Conservation (phyloP, 768 basidiomycete species). For the Russula sp. region DNA sequence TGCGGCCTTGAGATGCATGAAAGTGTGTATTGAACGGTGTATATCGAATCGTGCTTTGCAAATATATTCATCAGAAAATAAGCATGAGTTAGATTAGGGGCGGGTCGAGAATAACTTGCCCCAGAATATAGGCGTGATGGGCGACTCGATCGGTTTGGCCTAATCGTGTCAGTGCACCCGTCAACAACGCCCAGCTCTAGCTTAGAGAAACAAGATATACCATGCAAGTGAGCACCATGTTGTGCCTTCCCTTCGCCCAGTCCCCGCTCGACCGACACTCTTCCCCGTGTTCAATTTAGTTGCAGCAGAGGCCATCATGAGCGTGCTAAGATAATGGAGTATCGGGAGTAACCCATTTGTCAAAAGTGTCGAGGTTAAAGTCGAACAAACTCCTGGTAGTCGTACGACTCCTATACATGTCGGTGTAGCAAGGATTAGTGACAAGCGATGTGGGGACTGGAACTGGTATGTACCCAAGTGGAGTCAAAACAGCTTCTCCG, state of each 20-base stretch:
- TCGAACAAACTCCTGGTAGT: conserved; percentile 96
- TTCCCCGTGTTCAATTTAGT: conserved; percentile 34
- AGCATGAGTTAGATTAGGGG: conserved; percentile 33
- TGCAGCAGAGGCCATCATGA: conserved; percentile 28
- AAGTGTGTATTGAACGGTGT: conserved; percentile 77
- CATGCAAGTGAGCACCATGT: conserved; percentile 71
- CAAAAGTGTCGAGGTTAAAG: conserved; percentile 92
- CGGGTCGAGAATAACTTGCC: conserved; percentile 84
- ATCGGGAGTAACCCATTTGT: conserved; percentile 81
- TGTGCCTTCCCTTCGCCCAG: conserved; percentile 89
- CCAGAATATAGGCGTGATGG: conserved; percentile 88
- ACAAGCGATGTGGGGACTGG: background rate
- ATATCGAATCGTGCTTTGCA: conserved; percentile 58
- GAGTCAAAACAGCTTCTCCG: conserved; percentile 87
- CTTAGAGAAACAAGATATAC: conserved; percentile 36
- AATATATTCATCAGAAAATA: background rate
- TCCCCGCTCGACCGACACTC: conserved; percentile 50
- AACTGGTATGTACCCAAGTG: conserved; percentile 63
- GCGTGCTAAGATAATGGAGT: conserved; percentile 41
- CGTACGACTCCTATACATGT: conserved; percentile 42
- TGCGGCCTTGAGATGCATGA: conserved; percentile 71
- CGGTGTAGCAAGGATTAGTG: background rate
- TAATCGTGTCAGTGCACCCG: conserved; percentile 25
- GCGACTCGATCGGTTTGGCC: conserved; percentile 76
- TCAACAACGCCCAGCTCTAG: background rate